Conservation (phyloP, 139 green algal genomes). For the Dunaliella primolecta region DNA sequence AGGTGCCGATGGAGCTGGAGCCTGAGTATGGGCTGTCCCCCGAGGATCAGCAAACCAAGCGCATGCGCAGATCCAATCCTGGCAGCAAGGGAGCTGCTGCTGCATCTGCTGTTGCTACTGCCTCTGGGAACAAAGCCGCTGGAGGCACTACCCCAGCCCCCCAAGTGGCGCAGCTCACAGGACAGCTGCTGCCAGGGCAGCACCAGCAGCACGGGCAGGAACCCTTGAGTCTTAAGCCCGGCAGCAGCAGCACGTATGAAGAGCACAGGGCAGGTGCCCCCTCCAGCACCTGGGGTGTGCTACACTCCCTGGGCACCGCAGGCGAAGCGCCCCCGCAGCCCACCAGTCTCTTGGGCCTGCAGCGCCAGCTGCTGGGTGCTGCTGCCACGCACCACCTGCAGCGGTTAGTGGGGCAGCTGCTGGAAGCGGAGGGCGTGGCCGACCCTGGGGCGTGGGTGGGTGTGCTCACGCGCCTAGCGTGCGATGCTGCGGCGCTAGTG, state of each 20-base stretch:
- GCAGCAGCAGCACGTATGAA: too few relatives aligned
- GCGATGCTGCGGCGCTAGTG: conserved; percentile 43
- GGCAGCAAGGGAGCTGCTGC: neutral
- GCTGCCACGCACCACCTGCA: conserved; percentile 57
- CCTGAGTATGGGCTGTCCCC: conserved; percentile 12
- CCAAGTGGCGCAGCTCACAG: too few relatives aligned
- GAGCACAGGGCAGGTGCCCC: too few relatives aligned
- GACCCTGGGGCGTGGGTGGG: conserved; percentile 42
- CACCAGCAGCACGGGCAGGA: neutral
- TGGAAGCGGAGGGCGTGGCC: conserved; percentile 47
- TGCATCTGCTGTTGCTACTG: too few relatives aligned
- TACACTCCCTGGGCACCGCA: neutral
- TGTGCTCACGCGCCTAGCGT: conserved; percentile 45
- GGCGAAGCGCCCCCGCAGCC: neutral
- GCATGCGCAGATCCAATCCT: neutral
- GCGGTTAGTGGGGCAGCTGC: conserved; percentile 60
- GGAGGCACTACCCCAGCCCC: too few relatives aligned
- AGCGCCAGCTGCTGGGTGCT: conserved; percentile 26
- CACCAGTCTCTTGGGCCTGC: conserved; percentile 9
- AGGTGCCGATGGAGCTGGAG: conserved; percentile 41
- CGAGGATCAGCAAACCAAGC: neutral
- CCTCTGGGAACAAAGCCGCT: too few relatives aligned
- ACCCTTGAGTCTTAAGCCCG: too few relatives aligned
- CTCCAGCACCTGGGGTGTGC: conserved; percentile 1
- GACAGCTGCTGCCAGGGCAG: neutral